Evolutionary conservation across 2,329 filamentous ascomycete species (phyloP).

Genomic region (Alternaria longipes): DNA sequence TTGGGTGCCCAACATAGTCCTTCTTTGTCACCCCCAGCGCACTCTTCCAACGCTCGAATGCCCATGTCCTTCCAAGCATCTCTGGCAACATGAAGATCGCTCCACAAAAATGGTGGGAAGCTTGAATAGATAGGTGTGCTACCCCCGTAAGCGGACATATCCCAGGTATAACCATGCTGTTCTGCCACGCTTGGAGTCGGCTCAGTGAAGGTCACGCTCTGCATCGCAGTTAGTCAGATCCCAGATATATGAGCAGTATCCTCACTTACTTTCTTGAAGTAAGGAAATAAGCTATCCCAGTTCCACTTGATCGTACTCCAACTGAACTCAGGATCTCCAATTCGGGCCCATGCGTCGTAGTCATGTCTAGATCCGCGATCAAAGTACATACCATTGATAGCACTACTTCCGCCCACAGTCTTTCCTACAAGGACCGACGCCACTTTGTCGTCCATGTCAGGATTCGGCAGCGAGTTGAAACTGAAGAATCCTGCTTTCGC

Average conservation of each 20-base stretch:
- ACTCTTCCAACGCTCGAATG: conserved; percentile 5
- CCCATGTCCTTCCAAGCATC: conserved; percentile 16
- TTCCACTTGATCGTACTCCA: conserved; percentile 15
- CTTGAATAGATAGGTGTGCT: conserved; percentile 13
- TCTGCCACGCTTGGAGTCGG: not conserved
- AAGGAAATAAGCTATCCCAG: conserved; percentile 26
- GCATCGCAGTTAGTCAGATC: not conserved
- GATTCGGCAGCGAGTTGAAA: conserved; percentile 15
- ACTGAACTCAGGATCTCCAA: conserved; percentile 11
- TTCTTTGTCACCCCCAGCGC: conserved; percentile 12
- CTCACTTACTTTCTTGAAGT: conserved; percentile 21
- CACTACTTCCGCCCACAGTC: conserved; percentile 21
- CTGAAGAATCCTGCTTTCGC: not conserved
- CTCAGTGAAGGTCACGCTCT: conserved; percentile 19
- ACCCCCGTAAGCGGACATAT: conserved; percentile 11
- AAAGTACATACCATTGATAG: conserved; percentile 21
- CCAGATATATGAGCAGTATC: not conserved
- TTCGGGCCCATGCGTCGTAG: conserved; percentile 20
- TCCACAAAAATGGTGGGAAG: conserved; percentile 16
- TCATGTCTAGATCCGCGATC: conserved; percentile 14
- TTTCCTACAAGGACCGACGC: conserved; percentile 9
- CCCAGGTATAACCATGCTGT: conserved; percentile 18
- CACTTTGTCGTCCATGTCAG: conserved; percentile 3
- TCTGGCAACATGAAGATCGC: conserved; percentile 4
- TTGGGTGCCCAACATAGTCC: conserved; percentile 16